These are phyloP conservation scores for Alnus glutinosa DNA, from an alignment of 306 rosid genomes.

Conservation along the genomic window DNA sequence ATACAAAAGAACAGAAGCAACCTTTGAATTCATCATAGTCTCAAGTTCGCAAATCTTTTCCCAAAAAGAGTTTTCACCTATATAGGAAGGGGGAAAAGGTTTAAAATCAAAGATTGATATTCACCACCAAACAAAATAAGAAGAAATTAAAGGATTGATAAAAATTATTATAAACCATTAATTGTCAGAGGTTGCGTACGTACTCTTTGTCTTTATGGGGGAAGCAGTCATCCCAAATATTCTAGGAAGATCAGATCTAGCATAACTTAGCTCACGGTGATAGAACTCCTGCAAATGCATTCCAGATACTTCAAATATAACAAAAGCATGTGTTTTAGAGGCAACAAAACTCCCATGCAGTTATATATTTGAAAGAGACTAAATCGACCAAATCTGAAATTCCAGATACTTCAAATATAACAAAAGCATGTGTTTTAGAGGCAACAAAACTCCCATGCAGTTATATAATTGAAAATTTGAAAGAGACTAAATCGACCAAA, in stretches of 20 bases:
- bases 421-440: constrained; percentile 10
- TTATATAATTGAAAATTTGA: no score
- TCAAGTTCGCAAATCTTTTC: constrained; percentile 53
- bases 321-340: no score
- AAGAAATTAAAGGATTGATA: neutral
- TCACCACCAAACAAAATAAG: neutral
- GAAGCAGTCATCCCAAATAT: constrained; percentile 94
- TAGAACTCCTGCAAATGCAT: constrained; percentile 71
- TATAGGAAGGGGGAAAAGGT: constrained; percentile 20
- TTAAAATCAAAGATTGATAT: constrained; percentile 9
- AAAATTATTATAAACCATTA: neutral
- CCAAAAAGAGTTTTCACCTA: constrained; percentile 60
- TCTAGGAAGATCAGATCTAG: constrained; percentile 56
- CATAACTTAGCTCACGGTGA: constrained; percentile 45
- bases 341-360: no score
- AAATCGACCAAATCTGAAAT: neutral
- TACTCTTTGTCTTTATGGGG: constrained; percentile 84
- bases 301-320: constrained; percentile 19
- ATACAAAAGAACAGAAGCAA: constrained; percentile 31
- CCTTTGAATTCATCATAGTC: constrained; percentile 79
- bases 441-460: neutral
- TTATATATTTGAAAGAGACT: no score
- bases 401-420: constrained; percentile 1
- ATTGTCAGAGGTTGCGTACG: constrained; percentile 18
- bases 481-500: no score